A percentile compares a stretch with the other conserved stretches of the same genome.
Evolutionary conservation across 352 stramenopile species (phyloP).

Genomic region (Phytopythium oedochilum): DNA sequence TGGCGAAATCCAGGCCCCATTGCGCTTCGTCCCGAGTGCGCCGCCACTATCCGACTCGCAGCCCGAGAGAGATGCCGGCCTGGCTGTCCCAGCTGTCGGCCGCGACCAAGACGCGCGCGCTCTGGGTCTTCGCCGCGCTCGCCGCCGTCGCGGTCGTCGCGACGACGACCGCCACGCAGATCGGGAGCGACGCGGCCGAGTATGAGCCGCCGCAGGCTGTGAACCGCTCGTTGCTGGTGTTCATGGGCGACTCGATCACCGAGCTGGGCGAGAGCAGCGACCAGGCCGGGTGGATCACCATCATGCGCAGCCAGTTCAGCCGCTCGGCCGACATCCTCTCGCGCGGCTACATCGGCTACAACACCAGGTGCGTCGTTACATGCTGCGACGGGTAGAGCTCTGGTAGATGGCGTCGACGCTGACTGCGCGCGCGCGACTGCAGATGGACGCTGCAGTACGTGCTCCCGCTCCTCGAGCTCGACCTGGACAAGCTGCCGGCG

Average conservation of each 20-base stretch:
- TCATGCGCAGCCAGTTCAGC: constrained; percentile 33
- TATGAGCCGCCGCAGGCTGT: background rate
- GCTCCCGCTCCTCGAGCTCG: constrained; percentile 30
- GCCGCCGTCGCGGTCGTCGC: background rate
- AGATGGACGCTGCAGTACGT: constrained; percentile 37
- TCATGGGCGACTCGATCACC: constrained; percentile 41
- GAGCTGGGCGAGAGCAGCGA: constrained; percentile 26
- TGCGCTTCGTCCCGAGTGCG: too few relatives aligned
- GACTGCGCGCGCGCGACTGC: too few relatives aligned
- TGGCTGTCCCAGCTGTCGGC: background rate
- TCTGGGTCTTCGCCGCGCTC: background rate
- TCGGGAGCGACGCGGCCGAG: background rate
- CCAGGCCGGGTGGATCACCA: constrained; percentile 27
- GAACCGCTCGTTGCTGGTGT: constrained; percentile 5
- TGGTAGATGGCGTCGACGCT: too few relatives aligned
- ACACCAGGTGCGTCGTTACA: constrained; percentile 23
- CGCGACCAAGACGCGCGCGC: background rate
- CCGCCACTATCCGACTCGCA: too few relatives aligned
- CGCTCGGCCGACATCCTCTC: constrained; percentile 31
- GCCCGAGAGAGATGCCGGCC: too few relatives aligned
- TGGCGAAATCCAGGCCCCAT: too few relatives aligned
- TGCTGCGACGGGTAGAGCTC: too few relatives aligned
- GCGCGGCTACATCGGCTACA: constrained; percentile 36
- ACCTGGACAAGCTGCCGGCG: constrained; percentile 18
- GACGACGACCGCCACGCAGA: background rate